Conservation (phyloP, 2,329 filamentous ascomycete species). For the Penicillium fuscoglaucum region DNA sequence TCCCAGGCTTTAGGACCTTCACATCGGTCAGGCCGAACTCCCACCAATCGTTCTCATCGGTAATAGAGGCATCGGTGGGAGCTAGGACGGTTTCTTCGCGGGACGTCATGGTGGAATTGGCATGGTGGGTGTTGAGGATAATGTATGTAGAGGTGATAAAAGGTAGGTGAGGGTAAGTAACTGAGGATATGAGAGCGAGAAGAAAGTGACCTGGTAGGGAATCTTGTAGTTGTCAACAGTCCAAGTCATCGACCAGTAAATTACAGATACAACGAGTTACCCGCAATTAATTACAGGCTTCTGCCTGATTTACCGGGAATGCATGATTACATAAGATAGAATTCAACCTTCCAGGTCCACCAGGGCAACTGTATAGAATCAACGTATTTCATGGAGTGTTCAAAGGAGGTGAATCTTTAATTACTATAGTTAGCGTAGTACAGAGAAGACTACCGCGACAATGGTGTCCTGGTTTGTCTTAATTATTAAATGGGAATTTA, state of each 20-base stretch:
- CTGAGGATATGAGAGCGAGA: slow-evolving; percentile 2
- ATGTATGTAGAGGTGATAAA: background rate
- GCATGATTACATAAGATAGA: background rate
- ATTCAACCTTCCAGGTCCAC: too few species aligned
- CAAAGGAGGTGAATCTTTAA: too few species aligned
- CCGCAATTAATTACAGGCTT: slow-evolving; percentile 12
- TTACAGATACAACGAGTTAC: slow-evolving; percentile 20
- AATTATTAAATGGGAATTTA: too few species aligned
- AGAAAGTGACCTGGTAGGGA: slow-evolving; percentile 10
- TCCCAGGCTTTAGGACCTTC: slow-evolving; percentile 52
- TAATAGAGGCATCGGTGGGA: slow-evolving; percentile 45
- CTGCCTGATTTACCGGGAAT: background rate
- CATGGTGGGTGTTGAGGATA: slow-evolving; percentile 32
- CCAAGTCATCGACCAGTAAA: slow-evolving; percentile 17
- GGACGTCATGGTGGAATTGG: slow-evolving; percentile 43
- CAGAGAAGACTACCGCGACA: too few species aligned
- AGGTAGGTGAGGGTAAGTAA: background rate
- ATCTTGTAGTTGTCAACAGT: slow-evolving; percentile 17
- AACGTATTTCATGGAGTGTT: too few species aligned
- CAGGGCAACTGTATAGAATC: too few species aligned
- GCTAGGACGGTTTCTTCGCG: slow-evolving; percentile 49
- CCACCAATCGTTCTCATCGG: slow-evolving; percentile 59
- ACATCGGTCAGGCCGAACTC: slow-evolving; percentile 59
- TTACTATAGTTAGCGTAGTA: too few species aligned
- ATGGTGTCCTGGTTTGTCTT: too few species aligned